Conservation (phyloP, 169 alveolate species). For the Plasmodium chabaudi region DNA sequence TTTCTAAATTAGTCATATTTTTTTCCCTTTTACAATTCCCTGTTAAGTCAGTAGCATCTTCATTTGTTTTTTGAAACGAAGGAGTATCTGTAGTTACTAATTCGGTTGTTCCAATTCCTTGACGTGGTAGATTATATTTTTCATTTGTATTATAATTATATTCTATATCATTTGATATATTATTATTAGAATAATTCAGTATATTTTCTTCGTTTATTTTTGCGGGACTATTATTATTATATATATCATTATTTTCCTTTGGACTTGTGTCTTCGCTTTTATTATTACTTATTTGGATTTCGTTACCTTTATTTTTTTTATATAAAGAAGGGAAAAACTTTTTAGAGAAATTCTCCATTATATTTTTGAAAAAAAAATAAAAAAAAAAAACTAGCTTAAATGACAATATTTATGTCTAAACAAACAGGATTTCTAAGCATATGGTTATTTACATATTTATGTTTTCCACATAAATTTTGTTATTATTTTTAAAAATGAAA, state of each 20-base stretch:
- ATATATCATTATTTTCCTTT: slow-evolving; percentile 9
- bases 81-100: no score
- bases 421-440: background rate
- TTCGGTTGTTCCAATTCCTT: no score
- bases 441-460: slow-evolving; percentile 5
- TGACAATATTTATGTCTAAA: no score
- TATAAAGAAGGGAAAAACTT: slow-evolving; percentile 6
- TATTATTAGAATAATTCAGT: background rate
- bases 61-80: background rate
- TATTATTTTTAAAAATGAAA: no score
- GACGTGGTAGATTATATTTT: no score
- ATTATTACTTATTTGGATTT: slow-evolving; percentile 15
- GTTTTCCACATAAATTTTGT: no score
- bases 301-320: slow-evolving; percentile 64
- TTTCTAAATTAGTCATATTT: background rate
- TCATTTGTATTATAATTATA: background rate
- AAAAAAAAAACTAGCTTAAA: no score
- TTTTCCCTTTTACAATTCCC: background rate
- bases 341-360: slow-evolving; percentile 46
- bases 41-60: background rate
- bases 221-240: background rate
- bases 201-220: background rate
- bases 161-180: background rate
- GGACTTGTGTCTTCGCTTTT: slow-evolving; percentile 27
- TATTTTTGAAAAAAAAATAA: background rate